Evolutionary conservation across 2,329 filamentous ascomycete genomes (phyloP), one percentile per base, ranked within the genome.

Genomic region (Nemania diffusa): DNA sequence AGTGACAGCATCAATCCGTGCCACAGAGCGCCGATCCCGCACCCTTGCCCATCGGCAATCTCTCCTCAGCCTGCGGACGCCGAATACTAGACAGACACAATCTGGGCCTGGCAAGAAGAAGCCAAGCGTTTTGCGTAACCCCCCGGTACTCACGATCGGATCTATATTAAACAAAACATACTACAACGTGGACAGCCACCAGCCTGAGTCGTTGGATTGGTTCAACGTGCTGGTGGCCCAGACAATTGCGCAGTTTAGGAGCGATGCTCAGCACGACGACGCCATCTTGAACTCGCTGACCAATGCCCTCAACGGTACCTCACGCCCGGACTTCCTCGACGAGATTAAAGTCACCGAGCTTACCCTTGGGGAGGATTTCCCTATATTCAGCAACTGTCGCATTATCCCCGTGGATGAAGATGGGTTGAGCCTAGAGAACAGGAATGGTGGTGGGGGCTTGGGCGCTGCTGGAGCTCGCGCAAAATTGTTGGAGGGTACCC

Each of bases 201-300:
- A 98, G 79, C 96, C 96, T 0, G 96, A 99, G 80, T 97, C 92
- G 65, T 81, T 99, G 68, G 96, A 99, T 80, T 99, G 96, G 96
- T 98, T 99, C 85, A 99, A 99, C 78, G 96, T 99, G 27, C 84
- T 99, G 62, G 90, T 98, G 58, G 96, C 94, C 1, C 96, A 99
- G 81, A 97, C 96, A 0, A 97, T 99, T 71, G 95, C 96, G 0
- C 96, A 99, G 79, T 92, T 98, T 74, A 87, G 96, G 67, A 93
- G 92, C 73, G 97, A 98, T 75, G 96, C 96, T 1, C 92, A 97
- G 73, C 90, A 96, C 71, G 92, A 98, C 73, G 93, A 96, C 76
- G 93, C 93, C 3, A 97, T 99, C 46, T 86, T 99, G 32, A 91
- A 87, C 29, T 96, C 92, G 5, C 82, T 99, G 44, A 97, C 91